Evolutionary conservation across 2,329 filamentous ascomycete genomes (phyloP).

Genomic region (Pseudohalonectria lignicola): DNA sequence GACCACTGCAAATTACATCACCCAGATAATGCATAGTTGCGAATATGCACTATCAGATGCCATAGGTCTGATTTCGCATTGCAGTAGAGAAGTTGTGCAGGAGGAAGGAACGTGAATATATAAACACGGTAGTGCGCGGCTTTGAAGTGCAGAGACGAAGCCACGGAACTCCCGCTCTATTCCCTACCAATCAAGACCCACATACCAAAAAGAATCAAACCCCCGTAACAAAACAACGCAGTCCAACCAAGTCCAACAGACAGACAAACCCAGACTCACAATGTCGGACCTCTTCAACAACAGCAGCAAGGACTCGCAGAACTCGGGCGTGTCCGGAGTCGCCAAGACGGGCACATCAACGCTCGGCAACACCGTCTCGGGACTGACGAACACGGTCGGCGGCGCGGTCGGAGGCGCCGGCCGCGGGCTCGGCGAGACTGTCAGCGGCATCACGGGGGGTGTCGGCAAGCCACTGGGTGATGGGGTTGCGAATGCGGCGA

Average conservation of each 20-base stretch:
- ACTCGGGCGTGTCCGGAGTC: conserved; percentile 13
- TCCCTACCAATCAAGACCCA: no score
- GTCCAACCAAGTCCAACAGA: no score
- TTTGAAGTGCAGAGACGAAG: no score
- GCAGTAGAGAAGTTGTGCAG: no score
- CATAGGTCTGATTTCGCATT: no score
- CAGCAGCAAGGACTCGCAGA: conserved; percentile 5
- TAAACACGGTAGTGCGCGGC: no score
- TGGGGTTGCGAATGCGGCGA: conserved; percentile 38
- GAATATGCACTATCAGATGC: no score
- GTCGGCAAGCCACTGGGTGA: conserved; percentile 44
- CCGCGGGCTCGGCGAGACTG: conserved; percentile 45
- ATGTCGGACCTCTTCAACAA: conserved; percentile 2
- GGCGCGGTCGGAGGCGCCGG: conserved; percentile 34
- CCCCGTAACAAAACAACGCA: not conserved
- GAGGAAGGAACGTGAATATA: no score
- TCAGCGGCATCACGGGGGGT: conserved; percentile 40
- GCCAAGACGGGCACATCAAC: conserved; percentile 17
- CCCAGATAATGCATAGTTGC: no score
- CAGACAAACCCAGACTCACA: not conserved
- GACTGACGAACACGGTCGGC: conserved; percentile 19
- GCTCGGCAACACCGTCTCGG: conserved; percentile 18
- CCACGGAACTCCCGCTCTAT: no score
- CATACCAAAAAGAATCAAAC: not conserved
- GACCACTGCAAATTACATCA: no score